Conservation (phyloP, 2,329 filamentous ascomycete genomes). For the Pezicula rhizophila region DNA sequence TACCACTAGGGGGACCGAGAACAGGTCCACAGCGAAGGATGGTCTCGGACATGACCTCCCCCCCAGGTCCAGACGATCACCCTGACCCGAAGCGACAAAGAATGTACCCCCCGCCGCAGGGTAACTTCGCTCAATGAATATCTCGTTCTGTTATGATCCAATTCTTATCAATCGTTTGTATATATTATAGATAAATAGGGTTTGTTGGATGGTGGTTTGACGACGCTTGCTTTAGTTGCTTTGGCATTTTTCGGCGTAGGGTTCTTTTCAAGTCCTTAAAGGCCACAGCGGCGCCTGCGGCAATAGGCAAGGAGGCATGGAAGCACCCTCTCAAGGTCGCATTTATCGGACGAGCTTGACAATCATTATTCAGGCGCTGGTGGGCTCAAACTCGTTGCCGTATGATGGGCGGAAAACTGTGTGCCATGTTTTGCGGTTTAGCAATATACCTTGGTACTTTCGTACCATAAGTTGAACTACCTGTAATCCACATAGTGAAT, state of each 20-base stretch:
- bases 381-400: conserved; percentile 1
- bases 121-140: conserved; percentile 18
- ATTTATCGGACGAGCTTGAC: conserved; percentile 4
- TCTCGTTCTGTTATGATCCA: not conserved
- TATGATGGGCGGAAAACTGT: not conserved
- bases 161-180: not conserved
- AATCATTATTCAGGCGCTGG: conserved; percentile 9
- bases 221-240: not conserved
- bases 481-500: too few species aligned
- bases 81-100: conserved; percentile 25
- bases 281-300: conserved; percentile 13
- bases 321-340: conserved; percentile 2
- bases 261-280: conserved; percentile 3
- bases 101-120: conserved; percentile 20
- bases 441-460: too few species aligned
- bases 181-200: not conserved
- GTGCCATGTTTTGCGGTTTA: too few species aligned
- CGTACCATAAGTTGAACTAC: too few species aligned
- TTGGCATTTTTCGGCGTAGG: conserved; percentile 8
- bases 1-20: conserved; percentile 8
- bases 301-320: not conserved
- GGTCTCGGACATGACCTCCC: conserved; percentile 24
- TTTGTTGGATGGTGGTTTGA: not conserved
- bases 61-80: conserved; percentile 17
- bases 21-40: conserved; percentile 21